Base-by-base conservation (phyloP, 805 yeast genomes). In the Vanderwaltozyma polyspora region DNA sequence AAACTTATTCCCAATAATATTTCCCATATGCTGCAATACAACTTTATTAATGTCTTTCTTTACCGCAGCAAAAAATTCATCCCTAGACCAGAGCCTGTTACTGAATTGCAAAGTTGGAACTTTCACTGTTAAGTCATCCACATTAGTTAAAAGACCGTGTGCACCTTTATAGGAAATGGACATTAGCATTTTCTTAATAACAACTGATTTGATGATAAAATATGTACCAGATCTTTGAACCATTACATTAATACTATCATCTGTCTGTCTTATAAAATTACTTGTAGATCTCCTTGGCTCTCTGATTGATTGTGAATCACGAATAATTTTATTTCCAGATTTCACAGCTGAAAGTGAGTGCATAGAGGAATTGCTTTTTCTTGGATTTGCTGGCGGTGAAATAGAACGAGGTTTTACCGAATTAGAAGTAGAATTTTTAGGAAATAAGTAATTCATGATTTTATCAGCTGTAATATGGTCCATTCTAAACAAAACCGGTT, bases 91-190 rank as follows among this genome's bases (percentile, higher is more conserved):
- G 18, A 71, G 44, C 45, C 66, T 65, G 42, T 70, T 61, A n/a
- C 41, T 45, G 45, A 71, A 68, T 27, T 51, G 49, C 24, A 74
- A 48, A 3, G 59, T 48, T 0, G 84, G 84, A 8, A 76, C 62
- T 22, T 57, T 64, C 16, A 78, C 63, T 12, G 59, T 57, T 21
- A 78, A 62, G 36, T 72, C 63, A 40, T 71, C 72, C 6, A 78
- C 79, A 49, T 78, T 76, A 3, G 77, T 64, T 25, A 78, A 57
- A 34, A 72, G 49, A 36, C 67, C 67, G 29, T 75, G 75, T 1
- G 74, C 68, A 6, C 79, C 83, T 50, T 72, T 72, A 57, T 82
- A 81, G 36, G 91, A 79, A 17, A 84, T 70, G 21, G 75, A 65
- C 34, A 86, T 52, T 16, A 60, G 50, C 14, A 73, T 60, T 19